Evolutionary conservation across 176 grass and related monocot species (phyloP).

Genomic region (Pharus latifolius): DNA sequence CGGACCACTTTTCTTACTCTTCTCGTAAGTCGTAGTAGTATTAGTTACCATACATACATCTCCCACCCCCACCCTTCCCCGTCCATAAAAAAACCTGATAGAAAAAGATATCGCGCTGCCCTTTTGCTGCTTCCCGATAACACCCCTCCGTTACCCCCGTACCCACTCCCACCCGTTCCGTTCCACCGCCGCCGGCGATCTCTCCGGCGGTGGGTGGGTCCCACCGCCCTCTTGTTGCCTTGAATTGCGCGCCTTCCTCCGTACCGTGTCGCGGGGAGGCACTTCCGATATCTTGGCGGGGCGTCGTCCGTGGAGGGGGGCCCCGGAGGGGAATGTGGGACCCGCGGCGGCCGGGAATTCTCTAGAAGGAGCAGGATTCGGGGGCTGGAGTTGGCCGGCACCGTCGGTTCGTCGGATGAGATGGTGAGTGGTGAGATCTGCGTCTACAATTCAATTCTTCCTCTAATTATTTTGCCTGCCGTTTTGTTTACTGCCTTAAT

Average conservation of each 20-base stretch:
- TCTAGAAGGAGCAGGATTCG: background rate
- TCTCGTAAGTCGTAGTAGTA: too few relatives aligned
- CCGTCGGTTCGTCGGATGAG: background rate
- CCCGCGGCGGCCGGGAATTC: background rate
- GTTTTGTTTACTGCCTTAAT: background rate
- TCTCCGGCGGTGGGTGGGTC: background rate
- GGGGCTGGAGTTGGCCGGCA: background rate
- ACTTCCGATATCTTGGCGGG: background rate
- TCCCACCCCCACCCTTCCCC: background rate
- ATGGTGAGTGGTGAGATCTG: conserved; percentile 38
- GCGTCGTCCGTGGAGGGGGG: background rate
- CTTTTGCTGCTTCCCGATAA: conserved; percentile 27
- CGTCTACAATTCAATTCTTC: too few relatives aligned
- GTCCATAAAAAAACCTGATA: too few relatives aligned
- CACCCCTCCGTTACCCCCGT: background rate
- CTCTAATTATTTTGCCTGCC: background rate
- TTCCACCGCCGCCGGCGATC: background rate
- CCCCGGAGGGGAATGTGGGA: conserved; percentile 48
- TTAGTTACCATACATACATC: too few relatives aligned
- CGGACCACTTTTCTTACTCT: background rate
- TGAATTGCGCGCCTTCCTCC: background rate
- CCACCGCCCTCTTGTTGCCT: background rate
- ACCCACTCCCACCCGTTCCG: conserved; percentile 8
- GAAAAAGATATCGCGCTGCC: background rate
- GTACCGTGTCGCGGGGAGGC: too few relatives aligned